A percentile compares a stretch with the other conserved stretches of the same genome.
These are phyloP conservation scores for Cadophora sp. DNA, from an alignment of 2,329 filamentous ascomycete genomes.

Conservation along the genomic window DNA sequence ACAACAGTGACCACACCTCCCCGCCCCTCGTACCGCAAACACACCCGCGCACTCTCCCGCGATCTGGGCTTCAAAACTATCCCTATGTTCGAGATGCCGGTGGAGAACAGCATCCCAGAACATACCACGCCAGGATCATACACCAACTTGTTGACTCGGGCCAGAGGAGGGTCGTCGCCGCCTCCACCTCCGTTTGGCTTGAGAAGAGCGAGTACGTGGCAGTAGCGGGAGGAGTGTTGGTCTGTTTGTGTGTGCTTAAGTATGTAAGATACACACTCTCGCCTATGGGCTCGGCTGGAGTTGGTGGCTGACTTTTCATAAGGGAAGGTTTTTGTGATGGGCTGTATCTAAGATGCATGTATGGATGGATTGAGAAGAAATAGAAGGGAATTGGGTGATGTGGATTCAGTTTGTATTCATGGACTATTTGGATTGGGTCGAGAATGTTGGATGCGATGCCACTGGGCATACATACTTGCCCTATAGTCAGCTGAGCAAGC, in stretches of 20 bases:
- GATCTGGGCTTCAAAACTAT: slow-evolving; percentile 13
- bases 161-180: slow-evolving; percentile 8
- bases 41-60: slow-evolving; percentile 14
- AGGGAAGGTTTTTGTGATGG: not conserved
- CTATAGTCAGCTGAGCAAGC: not conserved
- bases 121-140: not conserved
- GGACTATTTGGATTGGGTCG: not conserved
- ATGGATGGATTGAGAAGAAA: not conserved
- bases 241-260: no score
- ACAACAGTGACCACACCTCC: not conserved
- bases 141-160: slow-evolving; percentile 10
- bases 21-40: slow-evolving; percentile 12
- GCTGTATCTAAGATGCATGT: not conserved
- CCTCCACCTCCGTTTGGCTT: not conserved
- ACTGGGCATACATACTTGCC: not conserved
- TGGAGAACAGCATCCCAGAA: slow-evolving; percentile 2
- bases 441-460: not conserved
- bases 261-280: not conserved
- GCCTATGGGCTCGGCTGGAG: no score
- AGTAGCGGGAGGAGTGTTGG: no score
- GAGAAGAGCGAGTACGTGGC: not conserved
- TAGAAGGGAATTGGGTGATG: not conserved
- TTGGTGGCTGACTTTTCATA: not conserved
- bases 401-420: no score
- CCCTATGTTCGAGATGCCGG: slow-evolving; percentile 11